Base-by-base conservation (phyloP, 2,329 filamentous ascomycete genomes). In the Curvularia sp. region DNA sequence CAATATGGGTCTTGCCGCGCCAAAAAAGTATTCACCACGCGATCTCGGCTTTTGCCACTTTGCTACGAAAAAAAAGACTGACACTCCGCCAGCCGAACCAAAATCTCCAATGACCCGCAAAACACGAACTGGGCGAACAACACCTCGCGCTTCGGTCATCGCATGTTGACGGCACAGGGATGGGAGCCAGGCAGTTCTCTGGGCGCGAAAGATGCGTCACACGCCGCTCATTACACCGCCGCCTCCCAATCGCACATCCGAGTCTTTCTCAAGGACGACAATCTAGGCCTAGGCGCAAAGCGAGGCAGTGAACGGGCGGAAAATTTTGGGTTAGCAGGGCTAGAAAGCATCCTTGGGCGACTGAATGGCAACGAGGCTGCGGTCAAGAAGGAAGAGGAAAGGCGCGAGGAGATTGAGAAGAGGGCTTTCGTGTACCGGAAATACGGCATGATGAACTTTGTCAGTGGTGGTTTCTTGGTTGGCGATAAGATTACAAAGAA, bases 71-170 rank as follows among this genome's bases (percentile, higher is more conserved):
- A 25, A 12, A 47, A 49, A n/a, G 32, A 47, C 61, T 70, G 65
- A 70, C 56, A 19, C 32, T 23, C 53, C 27, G 59, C 65, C 67
- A 87, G 84, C 69, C 82, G 80, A 68, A 83, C 83, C 47, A 96
- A 94, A 80, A 88, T 98, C 73, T 90, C 89, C 66, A 85, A 90
- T 75, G 95, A 99, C 79, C 95, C 95, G 7, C 97, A 98, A 80
- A 99, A 98, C 78, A 97, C 92, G 47, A 87, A 86, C 83, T 99
- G 95, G 95, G 88, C 89, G 55, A 88, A 89, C 71, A 89, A 93
- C 74, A 91, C 89, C 64, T 85, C 85, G 55, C 89, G 87, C 53
- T 98, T 95, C 76, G 95, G 95, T 67, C 93, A 97, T 77, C 91
- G 88, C 73, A 94, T 98, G 67, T 87, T 99, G 72, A 87, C 89